phyloP scores from a whole-genome alignment of 179 eudicot genomes.

The Silene coronaria region DNA sequence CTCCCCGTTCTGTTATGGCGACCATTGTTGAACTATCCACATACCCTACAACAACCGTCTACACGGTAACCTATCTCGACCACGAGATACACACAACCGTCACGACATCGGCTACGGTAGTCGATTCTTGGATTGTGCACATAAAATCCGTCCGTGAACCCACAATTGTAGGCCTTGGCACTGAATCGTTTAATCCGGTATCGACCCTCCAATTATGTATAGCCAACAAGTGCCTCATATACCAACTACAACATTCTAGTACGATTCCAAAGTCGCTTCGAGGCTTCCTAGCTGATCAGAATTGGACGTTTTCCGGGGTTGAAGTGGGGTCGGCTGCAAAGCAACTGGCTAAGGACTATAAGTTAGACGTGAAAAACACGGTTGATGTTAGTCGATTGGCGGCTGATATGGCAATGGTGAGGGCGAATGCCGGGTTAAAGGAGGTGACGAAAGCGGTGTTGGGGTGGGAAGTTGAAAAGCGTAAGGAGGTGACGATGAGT shows the following conservation, averaged over 20 bases:
- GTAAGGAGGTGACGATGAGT: constrained; percentile 33
- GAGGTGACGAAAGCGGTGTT: constrained; percentile 30
- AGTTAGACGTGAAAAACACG: background rate
- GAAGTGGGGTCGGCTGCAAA: constrained; percentile 18
- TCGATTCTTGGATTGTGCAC: constrained; percentile 16
- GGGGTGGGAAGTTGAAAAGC: constrained; percentile 36
- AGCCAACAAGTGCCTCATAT: constrained; percentile 20
- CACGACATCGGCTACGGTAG: background rate
- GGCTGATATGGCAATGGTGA: constrained; percentile 13
- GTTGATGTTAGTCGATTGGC: constrained; percentile 15
- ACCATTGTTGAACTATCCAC: background rate
- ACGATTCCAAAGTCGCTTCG: background rate
- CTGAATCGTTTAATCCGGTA: constrained; percentile 23
- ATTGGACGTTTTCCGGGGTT: constrained; percentile 12
- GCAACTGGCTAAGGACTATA: background rate
- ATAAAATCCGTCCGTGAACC: background rate
- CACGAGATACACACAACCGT: constrained; percentile 19
- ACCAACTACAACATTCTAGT: constrained; percentile 13
- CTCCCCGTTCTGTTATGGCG: background rate
- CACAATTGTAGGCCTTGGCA: constrained; percentile 18
- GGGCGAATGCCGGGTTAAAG: constrained; percentile 34
- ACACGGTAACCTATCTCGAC: constrained; percentile 14
- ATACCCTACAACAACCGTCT: background rate
- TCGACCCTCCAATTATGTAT: constrained; percentile 26
- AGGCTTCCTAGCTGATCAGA: constrained; percentile 9